Base-by-base conservation (phyloP, 768 basidiomycete species). In the Boletus coccyginus region DNA sequence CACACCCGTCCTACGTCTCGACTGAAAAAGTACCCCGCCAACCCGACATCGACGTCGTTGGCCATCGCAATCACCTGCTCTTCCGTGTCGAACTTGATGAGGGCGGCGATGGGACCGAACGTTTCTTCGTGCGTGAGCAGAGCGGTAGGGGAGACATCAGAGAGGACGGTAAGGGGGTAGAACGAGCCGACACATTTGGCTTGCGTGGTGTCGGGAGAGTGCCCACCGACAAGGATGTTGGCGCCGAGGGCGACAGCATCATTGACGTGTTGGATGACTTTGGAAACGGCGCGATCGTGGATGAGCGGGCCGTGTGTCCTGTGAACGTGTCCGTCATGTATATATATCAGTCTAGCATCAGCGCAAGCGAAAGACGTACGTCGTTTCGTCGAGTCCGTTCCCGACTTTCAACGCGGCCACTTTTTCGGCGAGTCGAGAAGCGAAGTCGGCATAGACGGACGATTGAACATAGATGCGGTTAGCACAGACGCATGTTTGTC, bases 301-400 rank as follows among this genome's bases (percentile, higher is more conserved):
- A 99, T 97, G 47, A 99, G 80, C 14, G 97, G 97, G 0, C 97
- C 97, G 62, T 98, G 95, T 0, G 96, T 98, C 42, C 90, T 92
- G 59, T 39, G 57, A 1, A 36, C 5, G 24, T 7, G 6, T 38
- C 24, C 31, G 19, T 31, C 42, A 40, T 14, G 12, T 27, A 14
- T 29, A 8, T n/a, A 17, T 24, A 21, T 29, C 7, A 10, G 16
- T 14, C 27, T n/a, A 49, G 21, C 12, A 0, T 19, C 14, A 8
- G 16, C 7, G 16, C 11, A 17, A 36, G 14, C 35, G n/a, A n/a
- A 35, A 27, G 40, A 55, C 88, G 61, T 69, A 94, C 92, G 81
- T 84, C 57, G 82, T 81, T 51, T 81, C 78, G 50, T 92, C 88
- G 24, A 94, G 80, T 3, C 95, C 95, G 54, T 94, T 85, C 17